These are phyloP conservation scores for Arthrinium puccinioides DNA, from an alignment of 2,329 filamentous ascomycete genomes.

Conservation along the genomic window DNA sequence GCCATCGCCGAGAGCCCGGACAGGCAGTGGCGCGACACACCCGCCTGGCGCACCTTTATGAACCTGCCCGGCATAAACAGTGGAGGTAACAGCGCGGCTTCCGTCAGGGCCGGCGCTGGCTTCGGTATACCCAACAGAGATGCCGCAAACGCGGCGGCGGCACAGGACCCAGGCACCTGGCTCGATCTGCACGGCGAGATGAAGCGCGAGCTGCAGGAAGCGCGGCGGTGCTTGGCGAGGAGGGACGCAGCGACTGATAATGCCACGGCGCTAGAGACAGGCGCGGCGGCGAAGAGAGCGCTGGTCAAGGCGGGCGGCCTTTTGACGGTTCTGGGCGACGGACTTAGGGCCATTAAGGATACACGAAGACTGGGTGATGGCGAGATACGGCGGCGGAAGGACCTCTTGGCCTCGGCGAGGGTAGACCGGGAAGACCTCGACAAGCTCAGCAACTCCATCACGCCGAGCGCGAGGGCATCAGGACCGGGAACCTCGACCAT, in stretches of 20 bases:
- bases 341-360: conserved; percentile 51
- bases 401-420: conserved; percentile 61
- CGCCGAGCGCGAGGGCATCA: conserved; percentile 30
- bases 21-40: conserved; percentile 66
- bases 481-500: conserved; percentile 36
- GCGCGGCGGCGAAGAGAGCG: conserved; percentile 66
- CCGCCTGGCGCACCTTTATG: conserved; percentile 66
- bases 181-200: conserved; percentile 68
- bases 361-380: conserved; percentile 58
- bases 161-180: conserved; percentile 62
- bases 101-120: conserved; percentile 37
- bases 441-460: conserved; percentile 54
- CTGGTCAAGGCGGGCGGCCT: conserved; percentile 62
- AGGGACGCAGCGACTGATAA: conserved; percentile 53
- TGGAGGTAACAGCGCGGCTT: conserved; percentile 39
- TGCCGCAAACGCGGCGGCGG: conserved; percentile 31
- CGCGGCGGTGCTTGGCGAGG: conserved; percentile 56
- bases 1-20: conserved; percentile 69
- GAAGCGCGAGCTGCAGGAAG: conserved; percentile 63
- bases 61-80: conserved; percentile 53
- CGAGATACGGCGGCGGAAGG: conserved; percentile 63
- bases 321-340: conserved; percentile 57
- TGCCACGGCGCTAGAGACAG: conserved; percentile 49
- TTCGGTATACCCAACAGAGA: conserved; percentile 20
- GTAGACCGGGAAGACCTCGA: conserved; percentile 74